Evolutionary conservation across 257 asterid species (phyloP), one percentile per base, ranked within the genome.

Genomic region (Przewalskia tangutica): DNA sequence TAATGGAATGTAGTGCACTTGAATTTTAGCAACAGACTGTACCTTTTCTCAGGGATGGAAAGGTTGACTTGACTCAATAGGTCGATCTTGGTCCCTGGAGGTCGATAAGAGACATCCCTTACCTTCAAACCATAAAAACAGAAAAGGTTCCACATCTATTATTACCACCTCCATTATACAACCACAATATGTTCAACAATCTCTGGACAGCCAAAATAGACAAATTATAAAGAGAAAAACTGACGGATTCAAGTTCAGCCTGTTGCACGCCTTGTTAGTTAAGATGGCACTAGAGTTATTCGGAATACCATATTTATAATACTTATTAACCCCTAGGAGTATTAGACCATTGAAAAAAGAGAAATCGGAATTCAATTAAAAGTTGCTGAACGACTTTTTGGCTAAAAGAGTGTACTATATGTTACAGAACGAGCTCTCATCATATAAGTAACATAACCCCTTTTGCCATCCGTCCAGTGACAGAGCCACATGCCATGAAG

Each of bases 41-140:
- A 94, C 99, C 98, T 94, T 81, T 89, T 94, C 79, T 94, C 96
- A 5, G 91, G 93, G 83, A 95, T 90, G 80, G 97, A 90, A 83
- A 95, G 84, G 83, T 81, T 91, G 85, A 91, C 85, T 80, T 88
- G 89, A 80, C 89, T 85, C 89, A 95, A 85, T 81, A 95, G 94
- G 89, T 91, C 84, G 84, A 85, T 82, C 88, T 92, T 87, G 70
- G 98, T 94, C 84, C 98, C 99, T 32, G 98, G 97, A 77, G 96
- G 92, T 87, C 90, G 93, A 84, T 90, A 95, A 44, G 91, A 85
- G 62, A 92, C 86, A 23, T 87, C 93, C 90, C 87, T 90, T 73
- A 92, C 77, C 99, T 95, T 91, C 23, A 59, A 68, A 65, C 48
- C 10, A 27, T 27, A 77, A 68, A 12, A 7, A 77, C 34, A n/a